Base-by-base conservation (phyloP, 345 rosid genomes). In the Hirschfeldia incana region DNA sequence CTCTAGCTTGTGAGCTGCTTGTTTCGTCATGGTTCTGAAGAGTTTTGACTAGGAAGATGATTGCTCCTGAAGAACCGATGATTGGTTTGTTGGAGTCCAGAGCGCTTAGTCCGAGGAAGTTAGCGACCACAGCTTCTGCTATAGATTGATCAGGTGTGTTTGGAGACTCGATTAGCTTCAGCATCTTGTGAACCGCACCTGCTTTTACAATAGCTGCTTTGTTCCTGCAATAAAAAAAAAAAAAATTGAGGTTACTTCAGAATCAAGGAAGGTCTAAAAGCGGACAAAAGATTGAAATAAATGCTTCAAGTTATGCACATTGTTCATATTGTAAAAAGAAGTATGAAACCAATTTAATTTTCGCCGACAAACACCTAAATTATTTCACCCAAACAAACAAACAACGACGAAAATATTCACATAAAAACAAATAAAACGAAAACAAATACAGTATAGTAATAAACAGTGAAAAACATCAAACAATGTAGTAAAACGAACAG, bases 171-270 rank as follows among this genome's bases (percentile, higher is more conserved):
- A 93, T 89, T 9, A 95, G 88, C 89, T 83, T 89, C 53, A 95
- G 78, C 96, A 95, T 90, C 84, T 91, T 93, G 79, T 95, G 99
- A 67, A 93, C 91, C 30, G 98, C 96, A 4, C 99, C 99, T 16
- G 98, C 93, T 82, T 95, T 91, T n/a, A 93, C 96, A 84, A 95
- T 91, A 71, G 99, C 97, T 67, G 98, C 98, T 86, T 95, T 95
- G 80, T 95, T 95, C 91, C 99, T 95, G 88, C 79, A 86, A 76
- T 27, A 0, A 21, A 9, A 27, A 10, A 4, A 16, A 36, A 6
- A 0, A 26, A 21, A 21, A 27, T 16, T 6, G 32, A 6, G 63
- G 16, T 70, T 33, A 49, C 75, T 70, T 77, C 34, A 53, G 57
- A 61, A 34, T 46, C 30, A 15, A 29, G 37, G 3, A 64, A 65